These are phyloP conservation scores for Theileria luwenshuni DNA, from an alignment of 169 alveolate species.

Conservation along the genomic window DNA sequence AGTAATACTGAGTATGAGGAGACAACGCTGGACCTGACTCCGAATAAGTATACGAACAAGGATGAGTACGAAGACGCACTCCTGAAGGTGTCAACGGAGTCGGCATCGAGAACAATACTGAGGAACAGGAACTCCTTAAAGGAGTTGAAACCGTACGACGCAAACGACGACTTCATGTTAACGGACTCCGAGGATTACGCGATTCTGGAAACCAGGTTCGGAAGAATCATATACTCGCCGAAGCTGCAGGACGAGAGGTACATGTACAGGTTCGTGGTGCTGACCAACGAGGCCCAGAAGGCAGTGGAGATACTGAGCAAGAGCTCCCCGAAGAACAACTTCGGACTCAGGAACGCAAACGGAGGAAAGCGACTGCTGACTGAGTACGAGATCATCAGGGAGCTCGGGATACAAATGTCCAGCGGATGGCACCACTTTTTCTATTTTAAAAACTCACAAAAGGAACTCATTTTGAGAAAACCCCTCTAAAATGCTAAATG, in stretches of 20 bases:
- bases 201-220: constrained; percentile 41
- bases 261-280: constrained; percentile 61
- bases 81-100: constrained; percentile 45
- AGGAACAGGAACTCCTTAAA: constrained; percentile 20
- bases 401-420: constrained; percentile 66
- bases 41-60: neutral
- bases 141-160: constrained; percentile 39
- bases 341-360: neutral
- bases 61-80: too few species aligned
- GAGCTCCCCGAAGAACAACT: constrained; percentile 23
- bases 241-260: constrained; percentile 54
- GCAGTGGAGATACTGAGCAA: constrained; percentile 53
- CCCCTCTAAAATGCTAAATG: too few species aligned
- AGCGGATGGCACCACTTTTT: constrained; percentile 70
- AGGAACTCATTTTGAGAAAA: constrained; percentile 63
- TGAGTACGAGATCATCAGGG: constrained; percentile 50
- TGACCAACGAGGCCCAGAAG: constrained; percentile 60
- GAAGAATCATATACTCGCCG: constrained; percentile 64
- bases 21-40: constrained; percentile 1
- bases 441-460: constrained; percentile 53
- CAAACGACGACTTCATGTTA: constrained; percentile 65
- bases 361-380: constrained; percentile 57
- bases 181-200: constrained; percentile 70
- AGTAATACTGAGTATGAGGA: constrained; percentile 9
- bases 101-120: constrained; percentile 40